Conservation (phyloP, 2,329 filamentous ascomycete species). For the Ophiostoma sp. region DNA sequence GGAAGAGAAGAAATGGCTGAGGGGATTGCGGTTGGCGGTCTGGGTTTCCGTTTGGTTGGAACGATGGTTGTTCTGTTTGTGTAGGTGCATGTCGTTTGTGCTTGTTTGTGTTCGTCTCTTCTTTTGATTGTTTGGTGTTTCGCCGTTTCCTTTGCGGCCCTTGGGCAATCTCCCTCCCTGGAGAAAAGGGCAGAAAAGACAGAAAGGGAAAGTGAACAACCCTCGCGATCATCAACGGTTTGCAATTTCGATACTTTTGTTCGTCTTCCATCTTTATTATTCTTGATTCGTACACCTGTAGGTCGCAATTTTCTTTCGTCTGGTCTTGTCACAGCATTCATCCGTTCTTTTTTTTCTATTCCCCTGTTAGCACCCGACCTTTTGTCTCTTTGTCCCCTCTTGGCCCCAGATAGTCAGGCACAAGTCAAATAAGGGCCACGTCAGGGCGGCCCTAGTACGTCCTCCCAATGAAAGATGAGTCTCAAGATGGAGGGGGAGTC, state of each 20-base stretch:
- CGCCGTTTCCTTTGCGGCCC: neutral
- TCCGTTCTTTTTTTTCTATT: neutral
- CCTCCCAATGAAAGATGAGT: conserved; percentile 5
- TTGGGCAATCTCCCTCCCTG: neutral
- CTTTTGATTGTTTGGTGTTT: neutral
- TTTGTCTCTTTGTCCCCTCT: neutral
- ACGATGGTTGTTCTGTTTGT: neutral
- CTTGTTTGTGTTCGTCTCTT: conserved; percentile 1
- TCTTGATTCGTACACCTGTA: neutral
- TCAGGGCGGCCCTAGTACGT: neutral
- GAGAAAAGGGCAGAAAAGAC: neutral
- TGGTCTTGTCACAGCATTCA: neutral
- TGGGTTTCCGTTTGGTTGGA: neutral
- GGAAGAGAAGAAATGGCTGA: neutral
- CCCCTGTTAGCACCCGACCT: neutral
- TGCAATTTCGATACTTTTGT: neutral
- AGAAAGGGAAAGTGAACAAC: neutral
- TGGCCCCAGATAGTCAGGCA: conserved; percentile 11
- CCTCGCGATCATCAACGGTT: neutral
- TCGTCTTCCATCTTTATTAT: neutral
- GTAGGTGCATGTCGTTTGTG: neutral
- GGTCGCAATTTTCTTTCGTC: conserved; percentile 8
- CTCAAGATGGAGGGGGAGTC: neutral
- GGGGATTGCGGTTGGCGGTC: neutral
- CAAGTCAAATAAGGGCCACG: conserved; percentile 18